These are phyloP conservation scores for Crithidia mellificae DNA, from an alignment of 208 protist genomes.

Conservation along the genomic window DNA sequence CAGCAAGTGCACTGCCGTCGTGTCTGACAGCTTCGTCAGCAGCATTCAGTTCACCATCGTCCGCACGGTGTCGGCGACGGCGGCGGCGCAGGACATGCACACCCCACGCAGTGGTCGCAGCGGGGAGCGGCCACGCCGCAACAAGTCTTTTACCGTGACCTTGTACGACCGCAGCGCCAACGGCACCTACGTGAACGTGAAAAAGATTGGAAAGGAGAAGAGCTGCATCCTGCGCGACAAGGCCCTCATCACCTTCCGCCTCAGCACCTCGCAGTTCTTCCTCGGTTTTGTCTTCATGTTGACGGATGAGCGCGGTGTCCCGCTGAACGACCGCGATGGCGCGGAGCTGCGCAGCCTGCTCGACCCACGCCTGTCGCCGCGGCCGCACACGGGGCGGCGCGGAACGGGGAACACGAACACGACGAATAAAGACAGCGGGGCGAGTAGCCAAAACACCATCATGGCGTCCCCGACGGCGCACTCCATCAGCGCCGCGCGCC, in stretches of 20 bases:
- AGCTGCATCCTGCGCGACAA: slow-evolving; percentile 67
- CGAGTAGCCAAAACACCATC: slow-evolving; percentile 22
- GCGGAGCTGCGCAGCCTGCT: slow-evolving; percentile 19
- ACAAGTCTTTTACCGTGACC: slow-evolving; percentile 37
- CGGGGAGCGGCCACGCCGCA: slow-evolving; percentile 23
- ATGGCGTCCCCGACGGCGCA: slow-evolving; percentile 10
- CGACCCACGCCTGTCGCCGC: slow-evolving; percentile 27
- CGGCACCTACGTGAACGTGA: slow-evolving; percentile 90
- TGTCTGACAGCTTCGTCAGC: slow-evolving; percentile 80
- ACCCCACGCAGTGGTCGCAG: slow-evolving; percentile 26
- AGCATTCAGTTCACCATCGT: slow-evolving; percentile 83
- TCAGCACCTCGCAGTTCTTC: slow-evolving; percentile 86
- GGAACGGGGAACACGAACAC: no score
- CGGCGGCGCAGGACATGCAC: slow-evolving; percentile 23
- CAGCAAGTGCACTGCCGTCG: slow-evolving; percentile 75
- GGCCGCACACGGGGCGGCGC: slow-evolving; percentile 24
- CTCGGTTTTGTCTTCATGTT: slow-evolving; percentile 85
- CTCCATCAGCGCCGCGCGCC: slow-evolving; percentile 26
- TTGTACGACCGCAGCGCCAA: slow-evolving; percentile 81
- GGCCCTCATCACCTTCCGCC: slow-evolving; percentile 83
- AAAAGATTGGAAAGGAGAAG: slow-evolving; percentile 81
- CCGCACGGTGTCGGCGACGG: slow-evolving; percentile 32
- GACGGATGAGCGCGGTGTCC: slow-evolving; percentile 64
- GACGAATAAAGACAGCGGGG: no score
- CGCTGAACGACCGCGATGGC: slow-evolving; percentile 38